Evolutionary conservation across 441 rosid species (phyloP).

Genomic region (Viola pubescens): DNA sequence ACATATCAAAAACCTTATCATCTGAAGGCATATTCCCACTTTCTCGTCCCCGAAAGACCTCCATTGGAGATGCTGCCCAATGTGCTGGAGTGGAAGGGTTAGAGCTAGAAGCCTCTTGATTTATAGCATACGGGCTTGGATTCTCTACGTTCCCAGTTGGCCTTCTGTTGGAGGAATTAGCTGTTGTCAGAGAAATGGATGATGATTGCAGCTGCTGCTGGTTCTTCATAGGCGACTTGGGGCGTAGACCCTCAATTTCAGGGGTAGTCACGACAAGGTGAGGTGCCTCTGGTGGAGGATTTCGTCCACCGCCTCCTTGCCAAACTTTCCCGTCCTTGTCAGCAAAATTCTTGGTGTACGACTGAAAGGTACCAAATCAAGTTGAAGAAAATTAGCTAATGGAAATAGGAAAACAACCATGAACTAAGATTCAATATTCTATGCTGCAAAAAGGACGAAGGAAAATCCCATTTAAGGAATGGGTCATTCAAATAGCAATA

Average conservation of each 20-base stretch:
- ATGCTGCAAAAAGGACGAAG: too few species aligned
- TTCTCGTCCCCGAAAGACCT: constrained; percentile 57
- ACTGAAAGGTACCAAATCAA: constrained; percentile 32
- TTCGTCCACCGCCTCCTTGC: constrained; percentile 99
- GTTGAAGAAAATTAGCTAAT: not conserved
- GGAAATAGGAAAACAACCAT: not conserved
- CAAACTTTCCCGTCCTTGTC: constrained; percentile 96
- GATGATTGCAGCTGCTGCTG: constrained; percentile 71
- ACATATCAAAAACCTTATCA: constrained; percentile 47
- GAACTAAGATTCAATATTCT: not conserved
- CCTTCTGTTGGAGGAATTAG: constrained; percentile 60
- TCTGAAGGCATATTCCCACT: constrained; percentile 30
- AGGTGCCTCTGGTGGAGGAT: constrained; percentile 90
- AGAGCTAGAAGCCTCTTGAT: constrained; percentile 65
- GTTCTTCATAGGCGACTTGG: constrained; percentile 95
- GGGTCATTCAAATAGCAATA: too few species aligned
- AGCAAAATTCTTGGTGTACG: constrained; percentile 58
- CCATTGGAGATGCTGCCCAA: constrained; percentile 59
- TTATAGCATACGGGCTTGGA: constrained; percentile 38
- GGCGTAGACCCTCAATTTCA: constrained; percentile 82
- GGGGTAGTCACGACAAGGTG: constrained; percentile 85
- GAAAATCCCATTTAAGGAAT: too few species aligned
- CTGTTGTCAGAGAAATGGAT: constrained; percentile 52
- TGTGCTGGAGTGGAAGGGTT: constrained; percentile 57
- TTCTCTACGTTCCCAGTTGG: constrained; percentile 64